Percentiles rank a stretch among this genome's conserved stretches.
phyloP scores from a whole-genome alignment of 164 flowering plant species.

The Stephania cephalantha region DNA sequence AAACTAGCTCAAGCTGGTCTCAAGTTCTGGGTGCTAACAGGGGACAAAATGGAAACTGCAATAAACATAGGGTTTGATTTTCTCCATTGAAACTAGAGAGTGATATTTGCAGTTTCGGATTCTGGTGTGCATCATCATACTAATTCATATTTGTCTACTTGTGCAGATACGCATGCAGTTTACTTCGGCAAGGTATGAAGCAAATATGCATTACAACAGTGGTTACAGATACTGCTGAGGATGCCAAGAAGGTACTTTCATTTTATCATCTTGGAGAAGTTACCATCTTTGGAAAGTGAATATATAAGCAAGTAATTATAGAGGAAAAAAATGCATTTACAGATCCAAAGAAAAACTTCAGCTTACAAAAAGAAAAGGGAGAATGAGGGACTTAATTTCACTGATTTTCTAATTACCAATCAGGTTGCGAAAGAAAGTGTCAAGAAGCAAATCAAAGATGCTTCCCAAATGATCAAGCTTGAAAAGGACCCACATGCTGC shows the following conservation, averaged over 20 bases:
- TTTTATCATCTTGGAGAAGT: not conserved
- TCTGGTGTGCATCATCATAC: not conserved
- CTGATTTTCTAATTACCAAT: slow-evolving; percentile 18
- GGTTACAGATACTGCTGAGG: slow-evolving; percentile 35
- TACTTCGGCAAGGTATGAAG: slow-evolving; percentile 92
- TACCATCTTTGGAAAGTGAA: not conserved
- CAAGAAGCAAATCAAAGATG: slow-evolving; percentile 70
- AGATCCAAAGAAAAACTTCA: not conserved
- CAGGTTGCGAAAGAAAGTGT: slow-evolving; percentile 76
- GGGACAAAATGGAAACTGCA: slow-evolving; percentile 98
- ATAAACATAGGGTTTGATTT: slow-evolving; percentile 83
- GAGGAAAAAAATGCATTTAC: not conserved
- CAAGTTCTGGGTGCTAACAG: slow-evolving; percentile 94
- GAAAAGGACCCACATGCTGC: slow-evolving; percentile 97
- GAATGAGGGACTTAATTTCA: slow-evolving; percentile 15
- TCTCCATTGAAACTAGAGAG: not conserved
- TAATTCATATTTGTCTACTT: not conserved
- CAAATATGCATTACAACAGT: slow-evolving; percentile 54
- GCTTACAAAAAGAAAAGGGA: not conserved
- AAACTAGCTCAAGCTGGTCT: slow-evolving; percentile 97
- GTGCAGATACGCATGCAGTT: slow-evolving; percentile 83
- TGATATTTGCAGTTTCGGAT: not conserved
- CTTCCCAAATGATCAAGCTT: slow-evolving; percentile 66
- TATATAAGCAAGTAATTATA: not conserved
- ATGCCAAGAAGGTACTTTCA: slow-evolving; percentile 42